Percentiles rank a stretch among this genome's conserved stretches.
These are phyloP conservation scores for Cryphonectria nitschkei DNA, from an alignment of 2,329 filamentous ascomycete species.

Conservation along the genomic window DNA sequence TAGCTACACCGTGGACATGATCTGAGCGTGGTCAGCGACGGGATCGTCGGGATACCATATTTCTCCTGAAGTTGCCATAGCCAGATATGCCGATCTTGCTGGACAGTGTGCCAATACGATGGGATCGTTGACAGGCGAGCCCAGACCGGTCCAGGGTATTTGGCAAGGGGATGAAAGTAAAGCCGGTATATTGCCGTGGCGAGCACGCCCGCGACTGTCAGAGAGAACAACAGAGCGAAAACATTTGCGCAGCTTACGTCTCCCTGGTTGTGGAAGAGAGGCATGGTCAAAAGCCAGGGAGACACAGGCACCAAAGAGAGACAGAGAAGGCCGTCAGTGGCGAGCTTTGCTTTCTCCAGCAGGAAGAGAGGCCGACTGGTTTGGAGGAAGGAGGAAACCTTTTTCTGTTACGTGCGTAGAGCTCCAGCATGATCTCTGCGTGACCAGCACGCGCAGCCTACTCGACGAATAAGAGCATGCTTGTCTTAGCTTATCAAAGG, in stretches of 20 bases:
- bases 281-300: not conserved
- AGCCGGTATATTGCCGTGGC: conserved; percentile 21
- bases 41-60: conserved; percentile 12
- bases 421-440: not conserved
- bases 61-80: conserved; percentile 19
- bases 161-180: conserved; percentile 24
- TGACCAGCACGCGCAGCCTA: not conserved
- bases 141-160: conserved; percentile 25
- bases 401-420: not conserved
- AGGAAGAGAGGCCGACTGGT: not conserved
- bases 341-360: not conserved
- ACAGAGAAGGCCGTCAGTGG: not conserved
- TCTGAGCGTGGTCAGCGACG: not conserved
- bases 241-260: not conserved
- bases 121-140: conserved; percentile 21
- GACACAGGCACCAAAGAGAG: not conserved
- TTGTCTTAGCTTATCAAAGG: not conserved
- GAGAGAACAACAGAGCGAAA: conserved; percentile 7
- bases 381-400: not conserved
- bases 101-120: conserved; percentile 23
- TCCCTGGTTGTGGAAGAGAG: not conserved
- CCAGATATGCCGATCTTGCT: conserved; percentile 24
- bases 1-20: not conserved
- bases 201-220: conserved; percentile 13
- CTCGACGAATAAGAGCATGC: not conserved